These are phyloP conservation scores for Candida xiaguanensis DNA, from an alignment of 805 yeast genomes.

Conservation along the genomic window DNA sequence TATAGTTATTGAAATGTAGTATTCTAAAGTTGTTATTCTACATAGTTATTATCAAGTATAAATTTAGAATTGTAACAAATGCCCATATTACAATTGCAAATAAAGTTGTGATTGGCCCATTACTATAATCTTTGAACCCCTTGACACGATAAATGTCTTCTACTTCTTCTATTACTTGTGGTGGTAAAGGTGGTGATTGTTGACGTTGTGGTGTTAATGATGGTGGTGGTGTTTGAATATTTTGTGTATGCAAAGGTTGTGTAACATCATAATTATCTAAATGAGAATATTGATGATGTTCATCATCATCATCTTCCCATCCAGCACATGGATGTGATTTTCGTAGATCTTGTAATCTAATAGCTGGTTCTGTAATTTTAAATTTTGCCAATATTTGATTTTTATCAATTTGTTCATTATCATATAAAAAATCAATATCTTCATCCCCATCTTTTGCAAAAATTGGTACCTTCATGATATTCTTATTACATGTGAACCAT, in stretches of 20 bases:
- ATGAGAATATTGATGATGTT: no score
- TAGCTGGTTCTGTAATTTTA: conserved; percentile 37
- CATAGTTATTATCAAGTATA: conserved; percentile 54
- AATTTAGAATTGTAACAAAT: conserved; percentile 64
- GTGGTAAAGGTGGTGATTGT: no score
- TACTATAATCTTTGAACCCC: conserved; percentile 64
- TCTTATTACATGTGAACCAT: conserved; percentile 69
- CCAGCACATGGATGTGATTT: conserved; percentile 41
- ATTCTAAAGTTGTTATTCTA: no score
- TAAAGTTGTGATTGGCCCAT: conserved; percentile 51
- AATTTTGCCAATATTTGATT: conserved; percentile 15
- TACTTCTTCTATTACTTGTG: conserved; percentile 3
- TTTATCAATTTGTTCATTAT: conserved; percentile 8
- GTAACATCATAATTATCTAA: no score
- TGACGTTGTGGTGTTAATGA: no score
- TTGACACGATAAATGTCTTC: conserved; percentile 18
- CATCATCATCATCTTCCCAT: conserved; percentile 35
- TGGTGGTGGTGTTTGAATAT: no score
- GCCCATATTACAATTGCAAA: conserved; percentile 64
- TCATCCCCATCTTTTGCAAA: conserved; percentile 33
- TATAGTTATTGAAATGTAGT: no score
- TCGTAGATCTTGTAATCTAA: conserved; percentile 36
- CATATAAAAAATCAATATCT: conserved; percentile 20
- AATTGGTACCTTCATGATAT: conserved; percentile 60
- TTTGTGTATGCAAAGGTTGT: no score